Conservation (phyloP, 1,139 yeast genomes). For the Candida sp. region DNA sequence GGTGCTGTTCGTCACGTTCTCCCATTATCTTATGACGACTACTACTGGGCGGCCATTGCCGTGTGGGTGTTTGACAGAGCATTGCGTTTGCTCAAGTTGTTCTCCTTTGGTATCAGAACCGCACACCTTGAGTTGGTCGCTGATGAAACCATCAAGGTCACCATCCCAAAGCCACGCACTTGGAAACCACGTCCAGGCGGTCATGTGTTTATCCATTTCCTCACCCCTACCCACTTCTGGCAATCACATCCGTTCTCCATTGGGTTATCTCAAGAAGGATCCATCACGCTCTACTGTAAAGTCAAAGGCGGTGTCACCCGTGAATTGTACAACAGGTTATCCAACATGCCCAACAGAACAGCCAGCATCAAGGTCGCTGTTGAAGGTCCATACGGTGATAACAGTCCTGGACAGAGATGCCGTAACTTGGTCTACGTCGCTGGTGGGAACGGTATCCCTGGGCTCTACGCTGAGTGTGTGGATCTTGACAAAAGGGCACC, state of each 20-base stretch:
- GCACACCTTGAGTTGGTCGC: slow-evolving; percentile 34
- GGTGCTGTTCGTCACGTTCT: slow-evolving; percentile 43
- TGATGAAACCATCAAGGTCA: slow-evolving; percentile 43
- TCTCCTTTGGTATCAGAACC: slow-evolving; percentile 39
- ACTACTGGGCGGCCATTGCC: slow-evolving; percentile 38
- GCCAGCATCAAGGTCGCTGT: slow-evolving; percentile 21
- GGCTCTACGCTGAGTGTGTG: slow-evolving; percentile 41
- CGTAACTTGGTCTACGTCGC: slow-evolving; percentile 36
- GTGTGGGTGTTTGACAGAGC: slow-evolving; percentile 46
- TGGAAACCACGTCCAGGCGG: slow-evolving; percentile 51
- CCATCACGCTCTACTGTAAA: slow-evolving; percentile 27
- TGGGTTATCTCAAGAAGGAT: slow-evolving; percentile 23
- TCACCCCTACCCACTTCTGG: slow-evolving; percentile 41
- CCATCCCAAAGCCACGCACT: slow-evolving; percentile 37
- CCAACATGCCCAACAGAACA: slow-evolving; percentile 32
- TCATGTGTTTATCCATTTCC: slow-evolving; percentile 52
- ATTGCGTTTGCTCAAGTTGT: slow-evolving; percentile 32
- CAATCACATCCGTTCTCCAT: slow-evolving; percentile 37
- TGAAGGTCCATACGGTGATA: slow-evolving; percentile 40
- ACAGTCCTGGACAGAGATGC: slow-evolving; percentile 29
- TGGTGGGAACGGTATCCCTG: slow-evolving; percentile 46
- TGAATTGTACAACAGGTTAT: slow-evolving; percentile 32
- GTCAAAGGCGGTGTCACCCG: slow-evolving; percentile 44
- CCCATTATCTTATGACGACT: slow-evolving; percentile 36
- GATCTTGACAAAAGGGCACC: slow-evolving; percentile 34